phyloP scores from a whole-genome alignment of 345 rosid species.

The Melaleuca quinquenervia region DNA sequence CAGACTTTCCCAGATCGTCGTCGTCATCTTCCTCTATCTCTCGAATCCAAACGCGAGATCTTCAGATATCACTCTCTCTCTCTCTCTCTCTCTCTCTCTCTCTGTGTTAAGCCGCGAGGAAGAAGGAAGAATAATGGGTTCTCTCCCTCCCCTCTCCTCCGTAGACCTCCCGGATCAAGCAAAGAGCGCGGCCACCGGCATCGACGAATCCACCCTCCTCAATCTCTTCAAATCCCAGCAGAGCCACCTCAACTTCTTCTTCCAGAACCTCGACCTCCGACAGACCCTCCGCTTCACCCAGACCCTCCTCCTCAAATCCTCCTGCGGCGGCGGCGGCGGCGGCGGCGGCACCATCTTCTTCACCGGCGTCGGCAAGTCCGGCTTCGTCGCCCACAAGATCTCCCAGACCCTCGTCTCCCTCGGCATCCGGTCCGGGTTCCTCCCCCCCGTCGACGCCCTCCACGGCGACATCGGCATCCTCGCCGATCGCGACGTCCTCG shows the following conservation, averaged over 20 bases:
- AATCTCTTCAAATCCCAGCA: conserved; percentile 87
- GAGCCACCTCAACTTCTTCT: conserved; percentile 81
- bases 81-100: not conserved
- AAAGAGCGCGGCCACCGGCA: conserved; percentile 1
- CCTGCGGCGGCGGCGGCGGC: conserved; percentile 5
- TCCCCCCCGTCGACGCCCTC: conserved; percentile 85
- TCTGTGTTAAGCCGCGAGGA: not conserved
- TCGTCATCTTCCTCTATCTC: not conserved
- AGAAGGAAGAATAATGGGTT: not conserved
- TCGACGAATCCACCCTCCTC: conserved; percentile 50
- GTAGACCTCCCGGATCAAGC: not conserved
- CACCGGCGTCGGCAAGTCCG: conserved; percentile 94
- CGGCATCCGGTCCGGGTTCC: conserved; percentile 62
- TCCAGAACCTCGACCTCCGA: conserved; percentile 67
- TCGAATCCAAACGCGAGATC: not conserved
- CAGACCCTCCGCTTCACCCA: conserved; percentile 64
- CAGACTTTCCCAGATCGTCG: not conserved
- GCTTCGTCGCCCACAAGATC: conserved; percentile 88
- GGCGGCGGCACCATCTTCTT: conserved; percentile 63
- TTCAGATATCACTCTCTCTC: not conserved
- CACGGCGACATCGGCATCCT: conserved; percentile 90
- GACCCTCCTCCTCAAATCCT: conserved; percentile 29
- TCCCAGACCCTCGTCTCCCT: conserved; percentile 86
- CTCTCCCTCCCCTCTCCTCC: not conserved
- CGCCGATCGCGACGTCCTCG: conserved; percentile 39